A percentile compares a stretch with the other conserved stretches of the same genome.
Evolutionary conservation across 768 basidiomycete genomes (phyloP).

Genomic region (Dioszegia aurantiaca): DNA sequence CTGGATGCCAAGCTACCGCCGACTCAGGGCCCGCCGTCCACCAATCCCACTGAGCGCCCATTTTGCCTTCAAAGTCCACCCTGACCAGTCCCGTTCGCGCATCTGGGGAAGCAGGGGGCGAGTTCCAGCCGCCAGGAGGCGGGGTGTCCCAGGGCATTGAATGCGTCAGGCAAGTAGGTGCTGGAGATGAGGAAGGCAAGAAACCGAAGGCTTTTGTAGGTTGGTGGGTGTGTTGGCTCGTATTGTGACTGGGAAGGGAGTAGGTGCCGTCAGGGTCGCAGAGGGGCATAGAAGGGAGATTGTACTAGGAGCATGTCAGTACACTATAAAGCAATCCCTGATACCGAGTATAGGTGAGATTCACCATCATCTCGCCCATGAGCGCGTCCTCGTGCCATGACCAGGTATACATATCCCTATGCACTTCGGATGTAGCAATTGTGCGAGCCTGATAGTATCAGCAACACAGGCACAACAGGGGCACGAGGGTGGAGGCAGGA

Average conservation of each 20-base stretch:
- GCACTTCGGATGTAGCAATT: not conserved
- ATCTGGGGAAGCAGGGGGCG: constrained; percentile 23
- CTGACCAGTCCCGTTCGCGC: constrained; percentile 32
- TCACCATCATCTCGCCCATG: constrained; percentile 4
- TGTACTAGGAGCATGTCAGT: not conserved
- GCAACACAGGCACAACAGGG: too few species aligned
- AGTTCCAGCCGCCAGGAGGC: constrained; percentile 4
- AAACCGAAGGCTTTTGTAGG: too few species aligned
- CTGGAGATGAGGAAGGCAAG: too few species aligned
- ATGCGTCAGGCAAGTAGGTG: too few species aligned
- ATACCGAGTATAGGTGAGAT: not conserved
- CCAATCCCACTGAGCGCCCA: constrained; percentile 22
- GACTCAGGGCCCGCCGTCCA: constrained; percentile 20
- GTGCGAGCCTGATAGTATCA: not conserved
- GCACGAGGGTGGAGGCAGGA: too few species aligned
- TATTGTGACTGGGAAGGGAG: too few species aligned
- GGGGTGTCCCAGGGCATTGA: not conserved
- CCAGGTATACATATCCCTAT: constrained; percentile 2
- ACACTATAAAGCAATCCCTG: not conserved
- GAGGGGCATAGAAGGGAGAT: constrained; percentile 6
- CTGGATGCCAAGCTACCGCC: constrained; percentile 33
- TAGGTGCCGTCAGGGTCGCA: not conserved
- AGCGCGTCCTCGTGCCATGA: not conserved
- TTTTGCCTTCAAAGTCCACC: constrained; percentile 21
- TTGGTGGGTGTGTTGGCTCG: too few species aligned